Base-by-base conservation (phyloP, 1,284 basidiomycete genomes). In the Takashimella koratensis region DNA sequence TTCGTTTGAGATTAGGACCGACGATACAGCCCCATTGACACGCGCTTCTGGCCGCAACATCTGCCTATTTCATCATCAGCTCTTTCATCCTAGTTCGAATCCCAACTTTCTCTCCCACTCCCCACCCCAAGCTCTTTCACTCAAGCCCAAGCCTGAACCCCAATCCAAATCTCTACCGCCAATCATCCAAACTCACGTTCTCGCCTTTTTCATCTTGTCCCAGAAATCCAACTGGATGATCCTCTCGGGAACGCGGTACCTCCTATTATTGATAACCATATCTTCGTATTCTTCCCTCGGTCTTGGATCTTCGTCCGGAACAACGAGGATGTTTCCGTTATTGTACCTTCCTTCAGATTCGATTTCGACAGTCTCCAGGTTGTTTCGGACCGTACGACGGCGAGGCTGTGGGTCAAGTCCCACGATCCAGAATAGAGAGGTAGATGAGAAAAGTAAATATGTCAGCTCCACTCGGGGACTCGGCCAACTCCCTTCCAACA, bases 191-290 rank as follows among this genome's bases (percentile, higher is more conserved):
- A n/a, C n/a, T n/a, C n/a, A n/a, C n/a, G n/a, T n/a, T n/a, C n/a
- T n/a, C n/a, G n/a, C 16, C 16, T 36, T 36, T 16, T 36, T 36
- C 30, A 90, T 77, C 75, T 88, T 93, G 55, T 84, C 86, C 94
- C 95, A 98, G 67, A 98, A 98, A 71, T 98, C 95, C 47, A 98
- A 81, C 49, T 89, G 82, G 59, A 98, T 88, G 45, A 93, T 82
- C 59, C 86, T 83, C 73, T 98, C 96, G 2, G 95, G 95, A n/a
- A 98, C 86, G 60, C 92, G 82, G 76, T 94, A 98, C 48, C 87
- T 83, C 56, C 90, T 84, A 42, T 88, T 73, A 57, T 79, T 78
- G 52, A 79, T 77, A 3, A 78, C 64, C 43, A 78, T 64, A 48
- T 80, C 75, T 49, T 79, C 79, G 47, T 63, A 57, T 25, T 66